Base-by-base conservation (phyloP, 257 asterid genomes). In the Penstemon barbatus region DNA sequence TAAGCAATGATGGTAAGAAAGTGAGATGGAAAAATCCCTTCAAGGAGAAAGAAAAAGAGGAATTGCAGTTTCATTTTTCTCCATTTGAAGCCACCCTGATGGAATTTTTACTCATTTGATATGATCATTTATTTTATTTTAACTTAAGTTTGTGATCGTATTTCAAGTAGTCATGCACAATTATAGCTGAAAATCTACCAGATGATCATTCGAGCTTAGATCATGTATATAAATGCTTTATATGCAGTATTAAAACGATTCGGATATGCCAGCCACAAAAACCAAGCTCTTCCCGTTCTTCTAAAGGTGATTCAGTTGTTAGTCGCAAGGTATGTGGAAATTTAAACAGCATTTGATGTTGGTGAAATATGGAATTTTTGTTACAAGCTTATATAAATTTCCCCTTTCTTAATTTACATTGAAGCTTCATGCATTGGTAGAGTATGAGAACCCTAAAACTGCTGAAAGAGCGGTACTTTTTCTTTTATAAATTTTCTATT, bases 211-310 rank as follows among this genome's bases (percentile, higher is more conserved):
- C 99, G 8, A 5, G 19, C 5, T n/a, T 46, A 53, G 9, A 8
- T 50, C 60, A 25, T 25, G 33, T 25, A 60, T 57, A 9, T 57
- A 4, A 65, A 10, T 57, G 55, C 33, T 25, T 25, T 25, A 25
- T 25, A 25, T 25, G 56, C 84, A 94, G 96, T 8, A 94, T 94
- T 53, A 91, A 80, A 77, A 84, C 97, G 2, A 94, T 94, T 65
- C 78, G 98, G 4, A 87, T 94, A 71, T 91, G 97, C 76, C 99
- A 91, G 75, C 98, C 99, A 4, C 99, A 89, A 65, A 98, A 94
- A 5, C 92, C 84, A 50, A 85, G 78, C 13, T 64, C 91, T 8
- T 81, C 83, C 0, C 92, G 93, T n/a, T 64, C 95, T 19, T 65
- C 90, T 8, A 94, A 86, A 77, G 88, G 85, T 3, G 96, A 91